phyloP scores from a whole-genome alignment of 306 rosid genomes.

The Rosa rugosa region DNA sequence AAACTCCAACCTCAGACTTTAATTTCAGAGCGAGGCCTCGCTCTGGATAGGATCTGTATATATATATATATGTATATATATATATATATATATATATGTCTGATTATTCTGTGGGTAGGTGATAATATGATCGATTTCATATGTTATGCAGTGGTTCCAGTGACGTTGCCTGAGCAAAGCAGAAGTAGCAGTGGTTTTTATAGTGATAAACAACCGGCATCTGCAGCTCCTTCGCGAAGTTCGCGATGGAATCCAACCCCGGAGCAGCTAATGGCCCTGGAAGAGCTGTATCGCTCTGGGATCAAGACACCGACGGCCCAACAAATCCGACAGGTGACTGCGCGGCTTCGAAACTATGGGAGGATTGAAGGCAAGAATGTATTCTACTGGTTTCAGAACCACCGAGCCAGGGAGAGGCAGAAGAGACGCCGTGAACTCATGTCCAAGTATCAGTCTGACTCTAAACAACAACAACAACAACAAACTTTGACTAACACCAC shows the following conservation, averaged over 20 bases:
- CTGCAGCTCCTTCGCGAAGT: constrained; percentile 27
- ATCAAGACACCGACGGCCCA: constrained; percentile 62
- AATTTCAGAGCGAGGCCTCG: too few relatives aligned
- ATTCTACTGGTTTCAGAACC: constrained; percentile 84
- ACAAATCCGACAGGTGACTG: constrained; percentile 63
- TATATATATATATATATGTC: not conserved
- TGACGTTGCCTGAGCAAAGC: not conserved
- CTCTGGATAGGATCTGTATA: too few relatives aligned
- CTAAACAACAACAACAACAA: not conserved
- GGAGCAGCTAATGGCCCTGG: constrained; percentile 53
- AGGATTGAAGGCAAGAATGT: constrained; percentile 77
- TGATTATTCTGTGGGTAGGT: constrained; percentile 3
- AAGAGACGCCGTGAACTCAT: constrained; percentile 46
- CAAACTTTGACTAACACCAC: not conserved
- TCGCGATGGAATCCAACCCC: constrained; percentile 77
- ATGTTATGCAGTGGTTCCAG: not conserved
- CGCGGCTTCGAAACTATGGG: constrained; percentile 58
- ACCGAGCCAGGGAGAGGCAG: constrained; percentile 76
- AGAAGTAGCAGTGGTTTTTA: not conserved
- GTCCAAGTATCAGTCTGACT: constrained; percentile 10
- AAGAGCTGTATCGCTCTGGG: constrained; percentile 61
- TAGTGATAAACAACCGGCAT: not conserved
- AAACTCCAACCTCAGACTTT: too few relatives aligned
- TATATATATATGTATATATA: too few relatives aligned
- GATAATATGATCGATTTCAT: not conserved